Evolutionary conservation across 179 eudicot genomes (phyloP).

Genomic region (Spergularia azorica): DNA sequence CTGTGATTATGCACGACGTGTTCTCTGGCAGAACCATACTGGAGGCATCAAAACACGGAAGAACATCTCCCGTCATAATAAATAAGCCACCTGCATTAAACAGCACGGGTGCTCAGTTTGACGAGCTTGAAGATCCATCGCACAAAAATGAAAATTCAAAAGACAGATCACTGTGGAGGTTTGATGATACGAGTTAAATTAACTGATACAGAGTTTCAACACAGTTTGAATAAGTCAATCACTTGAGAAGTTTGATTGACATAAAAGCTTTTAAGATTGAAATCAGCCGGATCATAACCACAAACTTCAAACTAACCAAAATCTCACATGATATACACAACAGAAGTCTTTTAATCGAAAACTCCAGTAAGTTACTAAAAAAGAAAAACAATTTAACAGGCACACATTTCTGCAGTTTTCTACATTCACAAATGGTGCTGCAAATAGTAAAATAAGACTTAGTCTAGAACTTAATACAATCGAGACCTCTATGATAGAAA

Average conservation of each 20-base stretch:
- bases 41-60: conserved; percentile 99
- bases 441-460: background rate
- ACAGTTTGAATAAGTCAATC: background rate
- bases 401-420: background rate
- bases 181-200: background rate
- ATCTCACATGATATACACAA: no score
- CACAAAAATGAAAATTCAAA: background rate
- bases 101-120: conserved; percentile 7
- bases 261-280: no score
- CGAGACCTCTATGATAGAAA: conserved; percentile 16
- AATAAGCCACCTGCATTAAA: conserved; percentile 81
- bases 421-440: background rate
- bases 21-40: conserved; percentile 84
- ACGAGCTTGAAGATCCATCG: background rate
- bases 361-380: no score
- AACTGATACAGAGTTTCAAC: background rate
- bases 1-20: conserved; percentile 91
- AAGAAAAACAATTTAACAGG: no score
- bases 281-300: no score
- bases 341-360: no score
- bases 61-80: conserved; percentile 99
- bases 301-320: no score
- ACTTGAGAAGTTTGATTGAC: background rate
- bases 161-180: background rate
- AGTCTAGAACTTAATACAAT: conserved; percentile 7